phyloP scores from a whole-genome alignment of 768 basidiomycete genomes.

The Dioszegia aurantiaca region DNA sequence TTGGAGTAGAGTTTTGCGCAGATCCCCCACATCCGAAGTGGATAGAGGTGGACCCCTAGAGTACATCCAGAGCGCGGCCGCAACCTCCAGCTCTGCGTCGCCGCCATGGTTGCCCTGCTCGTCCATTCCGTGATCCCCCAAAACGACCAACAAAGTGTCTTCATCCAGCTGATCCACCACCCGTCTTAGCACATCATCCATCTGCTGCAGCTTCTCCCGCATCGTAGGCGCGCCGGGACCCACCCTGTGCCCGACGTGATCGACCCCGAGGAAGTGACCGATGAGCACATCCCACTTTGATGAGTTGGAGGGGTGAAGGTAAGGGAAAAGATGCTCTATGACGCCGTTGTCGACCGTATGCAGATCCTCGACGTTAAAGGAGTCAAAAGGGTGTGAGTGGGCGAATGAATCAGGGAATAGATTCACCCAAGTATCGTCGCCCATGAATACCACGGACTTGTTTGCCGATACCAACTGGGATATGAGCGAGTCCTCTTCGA shows the following conservation, averaged over 20 bases:
- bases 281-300: conserved; percentile 79
- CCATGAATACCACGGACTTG: conserved; percentile 78
- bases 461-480: conserved; percentile 60
- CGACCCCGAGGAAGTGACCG: conserved; percentile 91
- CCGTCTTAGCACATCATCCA: conserved; percentile 71
- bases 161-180: conserved; percentile 70
- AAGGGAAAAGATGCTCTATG: conserved; percentile 73
- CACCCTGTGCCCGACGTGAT: conserved; percentile 92
- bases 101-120: conserved; percentile 91
- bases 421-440: conserved; percentile 94
- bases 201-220: conserved; percentile 78
- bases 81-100: conserved; percentile 78
- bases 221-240: conserved; percentile 85
- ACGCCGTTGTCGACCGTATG: conserved; percentile 94
- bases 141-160: conserved; percentile 81
- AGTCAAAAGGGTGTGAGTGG: conserved; percentile 82
- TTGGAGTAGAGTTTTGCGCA: conserved; percentile 2
- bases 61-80: conserved; percentile 86
- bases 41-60: conserved; percentile 65
- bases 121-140: conserved; percentile 99
- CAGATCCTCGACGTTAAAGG: conserved; percentile 97
- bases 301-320: conserved; percentile 57
- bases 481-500: conserved; percentile 83
- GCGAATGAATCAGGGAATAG: conserved; percentile 80
- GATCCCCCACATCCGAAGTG: background rate